These are phyloP conservation scores for Melampsora occidentalis DNA, from an alignment of 1,284 basidiomycete genomes.

Conservation along the genomic window DNA sequence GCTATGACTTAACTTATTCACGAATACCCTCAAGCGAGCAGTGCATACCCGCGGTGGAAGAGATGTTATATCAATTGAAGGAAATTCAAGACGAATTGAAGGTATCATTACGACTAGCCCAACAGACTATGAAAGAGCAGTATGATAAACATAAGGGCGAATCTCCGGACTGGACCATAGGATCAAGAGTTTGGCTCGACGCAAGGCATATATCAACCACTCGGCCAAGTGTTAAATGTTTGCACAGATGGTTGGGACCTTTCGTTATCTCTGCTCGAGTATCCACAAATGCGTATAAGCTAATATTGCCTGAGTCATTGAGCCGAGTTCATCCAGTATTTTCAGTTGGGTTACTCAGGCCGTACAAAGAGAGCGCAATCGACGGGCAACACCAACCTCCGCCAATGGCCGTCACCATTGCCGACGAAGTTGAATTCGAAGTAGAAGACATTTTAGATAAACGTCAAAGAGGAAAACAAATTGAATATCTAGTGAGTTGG, in stretches of 20 bases:
- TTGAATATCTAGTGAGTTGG: too few species aligned
- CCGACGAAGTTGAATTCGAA: not conserved
- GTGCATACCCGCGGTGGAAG: too few species aligned
- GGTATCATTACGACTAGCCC: too few species aligned
- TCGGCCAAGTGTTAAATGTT: not conserved
- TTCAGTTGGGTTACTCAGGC: not conserved
- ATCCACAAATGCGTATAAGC: not conserved
- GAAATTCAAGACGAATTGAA: too few species aligned
- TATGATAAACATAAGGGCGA: too few species aligned
- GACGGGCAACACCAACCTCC: not conserved
- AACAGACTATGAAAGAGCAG: too few species aligned
- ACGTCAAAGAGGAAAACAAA: not conserved
- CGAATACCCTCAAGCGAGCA: too few species aligned
- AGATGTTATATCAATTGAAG: too few species aligned
- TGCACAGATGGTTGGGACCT: not conserved
- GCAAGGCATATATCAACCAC: not conserved
- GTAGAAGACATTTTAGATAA: not conserved
- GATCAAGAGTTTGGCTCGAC: not conserved
- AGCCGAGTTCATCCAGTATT: not conserved
- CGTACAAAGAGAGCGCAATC: not conserved
- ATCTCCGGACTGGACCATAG: not conserved
- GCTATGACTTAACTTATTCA: too few species aligned
- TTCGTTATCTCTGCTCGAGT: not conserved
- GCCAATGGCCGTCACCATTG: not conserved
- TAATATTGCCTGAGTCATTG: too few species aligned